Base-by-base conservation (phyloP, 2,329 filamentous ascomycete genomes). In the Xylaria sp. region DNA sequence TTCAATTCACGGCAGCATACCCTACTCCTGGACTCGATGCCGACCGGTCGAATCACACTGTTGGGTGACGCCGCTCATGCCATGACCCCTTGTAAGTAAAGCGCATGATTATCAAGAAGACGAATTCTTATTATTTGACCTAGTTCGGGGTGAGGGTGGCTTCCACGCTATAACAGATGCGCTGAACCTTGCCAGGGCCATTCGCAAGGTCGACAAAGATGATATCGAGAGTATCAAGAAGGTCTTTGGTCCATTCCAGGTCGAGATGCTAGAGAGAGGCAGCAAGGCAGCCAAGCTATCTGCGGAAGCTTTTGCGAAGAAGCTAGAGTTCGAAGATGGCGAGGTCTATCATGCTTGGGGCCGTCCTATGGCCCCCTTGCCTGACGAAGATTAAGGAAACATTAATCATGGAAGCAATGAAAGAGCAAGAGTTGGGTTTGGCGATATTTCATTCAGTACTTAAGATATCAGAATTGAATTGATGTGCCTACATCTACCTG, bases 141-240 rank as follows among this genome's bases (percentile, higher is more conserved):
- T 9, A 72, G 74, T 77, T 48, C 73, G 74, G 15, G 74, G 75
- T 5, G 68, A 70, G 46, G 68, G 68, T 18, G 75, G 70, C 2
- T 76, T 69, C 43, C 73, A 77, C 57, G 74, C 75, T 12, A 68
- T 76, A 41, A 58, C 72, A 9, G 91, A 93, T 54, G 92, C 93
- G 72, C 68, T 77, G 2, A 73, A 75, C 8, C 72, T 77, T 1
- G 72, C 75, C 31, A 71, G 76, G 46, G 67, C 75, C 8, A 71
- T 80, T 7, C 62, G 67, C 12, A 62, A 57, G 31, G 59, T 75
- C 25, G 62, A 69, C 41, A 72, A 71, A 52, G 62, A 68, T 23
- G 67, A 76, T 13, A 46, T 64, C 0, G 64, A 69, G 0, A 54
- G 48, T 8, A 67, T 78, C 13, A 73, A 70, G 62, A 58, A 58